Base-by-base conservation (phyloP, 805 yeast species). In the Kluyveromyces lactis region DNA sequence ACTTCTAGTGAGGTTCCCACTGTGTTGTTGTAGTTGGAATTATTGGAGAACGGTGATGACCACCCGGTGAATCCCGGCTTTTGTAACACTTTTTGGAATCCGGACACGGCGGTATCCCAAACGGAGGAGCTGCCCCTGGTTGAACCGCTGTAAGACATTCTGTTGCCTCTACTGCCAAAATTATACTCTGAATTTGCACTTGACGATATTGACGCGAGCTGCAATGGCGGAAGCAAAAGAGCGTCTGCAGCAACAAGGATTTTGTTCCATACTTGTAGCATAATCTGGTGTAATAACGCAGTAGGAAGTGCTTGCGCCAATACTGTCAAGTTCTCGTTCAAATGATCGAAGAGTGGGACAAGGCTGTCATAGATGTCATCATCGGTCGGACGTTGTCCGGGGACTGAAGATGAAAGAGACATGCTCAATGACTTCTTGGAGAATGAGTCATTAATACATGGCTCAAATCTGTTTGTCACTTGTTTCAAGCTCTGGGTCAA, bases 181-280 rank as follows among this genome's bases (percentile, higher is more conserved):
- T n/a, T n/a, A n/a, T n/a, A n/a, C 11, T 9, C 27, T 9, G 27
- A 24, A 12, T 9, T 24, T 1, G 46, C 42, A 5, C 51, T 53
- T 15, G 38, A 24, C 31, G 38, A 13, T 6, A 13, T 5, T 16
- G 33, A 11, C 18, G 33, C 21, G 33, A 11, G 21, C 33, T 18
- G 33, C 21, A 86, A 57, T 16, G 84, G 76, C 0, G 97, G 97
- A 4, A 90, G 60, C 3, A 87, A 56, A 13, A 90, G 63, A 28
- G 69, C 71, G 51, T 86, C 95, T 1, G 90, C 82, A 18, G 78
- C 69, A 2, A 67, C 61, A 6, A 90, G 65, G 2, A 86, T 77
- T 10, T 77, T 77, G n/a, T 66, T 63, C 97, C 97, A 90, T 0
- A 90, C 75, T 38, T 79, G 81, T 1, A 80, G 52, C 83, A 86